Conservation (phyloP, 495 filamentous ascomycete species). For the Letharia columbiana region DNA sequence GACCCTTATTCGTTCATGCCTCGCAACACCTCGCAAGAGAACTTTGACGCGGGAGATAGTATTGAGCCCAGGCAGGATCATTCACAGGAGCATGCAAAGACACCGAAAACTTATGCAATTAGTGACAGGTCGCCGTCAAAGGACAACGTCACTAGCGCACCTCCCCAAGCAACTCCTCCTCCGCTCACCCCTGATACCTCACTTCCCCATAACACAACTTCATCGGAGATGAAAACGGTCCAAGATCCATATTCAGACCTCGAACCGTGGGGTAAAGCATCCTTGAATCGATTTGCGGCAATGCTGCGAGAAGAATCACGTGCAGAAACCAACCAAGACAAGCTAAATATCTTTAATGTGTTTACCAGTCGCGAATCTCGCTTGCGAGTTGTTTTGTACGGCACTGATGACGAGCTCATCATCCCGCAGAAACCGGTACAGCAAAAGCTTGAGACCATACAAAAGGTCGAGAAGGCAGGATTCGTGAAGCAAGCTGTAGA, state of each 20-base stretch:
- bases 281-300: constrained; percentile 42
- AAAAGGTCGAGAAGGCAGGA: constrained; percentile 18
- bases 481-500: constrained; percentile 19
- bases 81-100: not conserved
- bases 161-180: not conserved
- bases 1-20: not conserved
- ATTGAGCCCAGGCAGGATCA: not conserved
- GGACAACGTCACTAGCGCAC: not conserved
- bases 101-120: not conserved
- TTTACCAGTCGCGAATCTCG: constrained; percentile 45
- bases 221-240: constrained; percentile 7
- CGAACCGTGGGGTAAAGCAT: constrained; percentile 46
- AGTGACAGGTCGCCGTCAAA: not conserved
- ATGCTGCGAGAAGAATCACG: constrained; percentile 47
- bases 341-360: constrained; percentile 43
- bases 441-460: constrained; percentile 12
- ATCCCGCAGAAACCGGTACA: constrained; percentile 18
- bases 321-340: constrained; percentile 42
- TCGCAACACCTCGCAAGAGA: not conserved
- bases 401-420: constrained; percentile 35
- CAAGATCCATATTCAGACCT: constrained; percentile 42
- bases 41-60: not conserved
- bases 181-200: not conserved
- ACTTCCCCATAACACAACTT: not conserved
- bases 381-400: constrained; percentile 45